phyloP scores from a whole-genome alignment of 768 basidiomycete genomes.

The Asterophora parasitica region DNA sequence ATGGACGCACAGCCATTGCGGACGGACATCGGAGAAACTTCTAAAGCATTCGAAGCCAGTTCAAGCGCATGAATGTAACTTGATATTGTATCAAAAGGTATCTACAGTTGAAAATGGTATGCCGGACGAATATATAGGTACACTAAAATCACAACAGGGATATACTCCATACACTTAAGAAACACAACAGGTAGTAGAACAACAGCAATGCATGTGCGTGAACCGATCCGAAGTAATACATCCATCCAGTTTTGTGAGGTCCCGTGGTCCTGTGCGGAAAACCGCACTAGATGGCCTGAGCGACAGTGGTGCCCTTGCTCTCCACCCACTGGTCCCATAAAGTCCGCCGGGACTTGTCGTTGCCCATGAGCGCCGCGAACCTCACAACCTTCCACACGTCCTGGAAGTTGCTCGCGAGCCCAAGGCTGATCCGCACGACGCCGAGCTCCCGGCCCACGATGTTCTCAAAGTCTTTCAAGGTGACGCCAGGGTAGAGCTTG shows the following conservation, averaged over 20 bases:
- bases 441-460: conserved; percentile 65
- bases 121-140: conserved; percentile 5
- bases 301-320: conserved; percentile 13
- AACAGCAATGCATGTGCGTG: neutral
- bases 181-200: conserved; percentile 10
- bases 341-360: conserved; percentile 27
- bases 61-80: too few relatives aligned
- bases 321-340: conserved; percentile 39
- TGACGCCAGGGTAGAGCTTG: conserved; percentile 52
- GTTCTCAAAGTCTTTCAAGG: conserved; percentile 56
- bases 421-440: conserved; percentile 73
- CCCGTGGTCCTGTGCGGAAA: neutral
- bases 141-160: conserved; percentile 17
- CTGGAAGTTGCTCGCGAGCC: conserved; percentile 72
- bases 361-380: conserved; percentile 43
- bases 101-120: neutral
- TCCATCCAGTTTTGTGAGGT: neutral
- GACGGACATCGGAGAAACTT: too few relatives aligned
- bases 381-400: conserved; percentile 61
- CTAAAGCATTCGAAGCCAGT: too few relatives aligned
- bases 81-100: too few relatives aligned
- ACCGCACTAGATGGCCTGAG: conserved; percentile 18
- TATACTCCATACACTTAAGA: conserved; percentile 12
- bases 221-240: neutral
- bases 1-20: too few relatives aligned